These are phyloP conservation scores for Thymus quinquecostatus DNA, from an alignment of 257 asterid genomes.

Conservation along the genomic window DNA sequence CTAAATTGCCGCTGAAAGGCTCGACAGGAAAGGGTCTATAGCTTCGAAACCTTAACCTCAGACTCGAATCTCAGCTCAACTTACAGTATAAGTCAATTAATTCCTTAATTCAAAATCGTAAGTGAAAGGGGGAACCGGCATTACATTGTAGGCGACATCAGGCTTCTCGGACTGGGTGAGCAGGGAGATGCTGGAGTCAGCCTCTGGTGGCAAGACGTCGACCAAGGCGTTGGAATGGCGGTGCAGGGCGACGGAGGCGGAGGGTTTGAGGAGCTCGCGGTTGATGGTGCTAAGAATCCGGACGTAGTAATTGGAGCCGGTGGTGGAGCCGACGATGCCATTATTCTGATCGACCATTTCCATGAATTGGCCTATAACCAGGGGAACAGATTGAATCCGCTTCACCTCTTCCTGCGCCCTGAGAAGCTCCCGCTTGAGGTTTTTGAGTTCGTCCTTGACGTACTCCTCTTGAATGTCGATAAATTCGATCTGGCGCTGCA, in stretches of 20 bases:
- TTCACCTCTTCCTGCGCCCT: slow-evolving; percentile 86
- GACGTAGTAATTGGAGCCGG: slow-evolving; percentile 81
- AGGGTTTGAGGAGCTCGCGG: slow-evolving; percentile 73
- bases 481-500: slow-evolving; percentile 74
- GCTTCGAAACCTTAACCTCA: background rate
- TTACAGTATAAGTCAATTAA: background rate
- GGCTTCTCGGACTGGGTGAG: slow-evolving; percentile 89
- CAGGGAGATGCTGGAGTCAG: slow-evolving; percentile 80
- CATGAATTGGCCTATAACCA: slow-evolving; percentile 84
- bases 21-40: background rate
- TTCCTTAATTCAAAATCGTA: slow-evolving; percentile 4
- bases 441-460: slow-evolving; percentile 74
- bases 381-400: slow-evolving; percentile 84
- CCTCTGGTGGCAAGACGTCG: slow-evolving; percentile 84
- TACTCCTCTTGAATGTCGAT: slow-evolving; percentile 80
- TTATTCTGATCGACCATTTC: slow-evolving; percentile 80
- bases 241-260: slow-evolving; percentile 81
- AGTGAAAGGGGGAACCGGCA: background rate
- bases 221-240: slow-evolving; percentile 84
- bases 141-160: slow-evolving; percentile 60
- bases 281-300: slow-evolving; percentile 79
- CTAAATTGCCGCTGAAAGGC: background rate
- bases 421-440: slow-evolving; percentile 73
- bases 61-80: background rate
- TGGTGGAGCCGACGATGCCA: slow-evolving; percentile 77